These are phyloP conservation scores for Dioscorea zingiberensis DNA, from an alignment of 106 monocot genomes.

Conservation along the genomic window DNA sequence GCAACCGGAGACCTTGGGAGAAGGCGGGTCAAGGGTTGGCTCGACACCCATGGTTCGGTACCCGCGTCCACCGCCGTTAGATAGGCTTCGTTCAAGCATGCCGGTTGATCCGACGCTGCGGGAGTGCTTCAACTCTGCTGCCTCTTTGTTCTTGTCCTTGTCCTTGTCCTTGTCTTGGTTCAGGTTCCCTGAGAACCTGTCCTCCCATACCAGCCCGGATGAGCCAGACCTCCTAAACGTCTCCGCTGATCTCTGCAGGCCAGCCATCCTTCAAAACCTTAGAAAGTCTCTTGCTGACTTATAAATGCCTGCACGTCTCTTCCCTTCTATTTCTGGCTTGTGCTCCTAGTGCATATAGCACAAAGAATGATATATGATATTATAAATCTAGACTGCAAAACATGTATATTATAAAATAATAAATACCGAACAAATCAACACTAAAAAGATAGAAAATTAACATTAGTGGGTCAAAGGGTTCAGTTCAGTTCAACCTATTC, in stretches of 20 bases:
- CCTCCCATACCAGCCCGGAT: slow-evolving; percentile 91
- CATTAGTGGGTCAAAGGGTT: too few relatives aligned
- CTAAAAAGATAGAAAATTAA: too few relatives aligned
- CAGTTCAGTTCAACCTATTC: too few relatives aligned
- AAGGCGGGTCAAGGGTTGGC: slow-evolving; percentile 50
- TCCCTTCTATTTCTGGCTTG: too few relatives aligned
- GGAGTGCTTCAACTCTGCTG: slow-evolving; percentile 31
- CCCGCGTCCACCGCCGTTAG: slow-evolving; percentile 6
- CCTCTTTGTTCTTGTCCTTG: not conserved
- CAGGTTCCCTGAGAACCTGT: slow-evolving; percentile 34
- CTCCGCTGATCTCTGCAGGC: slow-evolving; percentile 61
- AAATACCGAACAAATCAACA: too few relatives aligned
- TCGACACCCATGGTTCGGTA: slow-evolving; percentile 17
- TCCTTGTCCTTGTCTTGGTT: slow-evolving; percentile 7
- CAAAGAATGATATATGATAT: too few relatives aligned
- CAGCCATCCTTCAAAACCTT: slow-evolving; percentile 18
- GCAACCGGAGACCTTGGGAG: slow-evolving; percentile 49
- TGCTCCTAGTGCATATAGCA: too few relatives aligned
- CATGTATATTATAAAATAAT: too few relatives aligned
- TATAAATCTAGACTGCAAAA: too few relatives aligned
- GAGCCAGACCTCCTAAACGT: slow-evolving; percentile 91
- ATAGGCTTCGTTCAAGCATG: slow-evolving; percentile 12
- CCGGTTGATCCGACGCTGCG: slow-evolving; percentile 39
- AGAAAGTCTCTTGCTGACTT: too few relatives aligned
- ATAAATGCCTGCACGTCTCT: too few relatives aligned